Base-by-base conservation (phyloP, 345 rosid genomes). In the Capsella bursapastoris region DNA sequence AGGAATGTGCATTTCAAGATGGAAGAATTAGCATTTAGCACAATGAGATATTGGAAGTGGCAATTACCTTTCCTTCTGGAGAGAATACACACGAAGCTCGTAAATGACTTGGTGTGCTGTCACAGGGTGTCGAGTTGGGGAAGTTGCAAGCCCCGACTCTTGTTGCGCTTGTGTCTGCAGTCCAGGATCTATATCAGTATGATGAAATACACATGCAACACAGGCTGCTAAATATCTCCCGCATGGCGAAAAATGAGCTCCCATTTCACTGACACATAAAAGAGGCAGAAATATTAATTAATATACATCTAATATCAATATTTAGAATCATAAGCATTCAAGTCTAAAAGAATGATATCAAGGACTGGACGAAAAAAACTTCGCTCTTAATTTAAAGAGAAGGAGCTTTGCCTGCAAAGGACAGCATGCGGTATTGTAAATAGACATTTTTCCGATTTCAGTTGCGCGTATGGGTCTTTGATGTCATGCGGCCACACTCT, bases 201-300 rank as follows among this genome's bases (percentile, higher is more conserved):
- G 86, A 76, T 96, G 92, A 65, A 91, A 86, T 82, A 86, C 82
- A 73, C 98, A 93, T 68, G 96, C 96, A 71, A 93, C 96, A 85
- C 98, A 93, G 7, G 96, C 97, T 68, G 97, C 96, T 78, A 93
- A 82, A 78, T 83, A 93, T 86, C 87, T 89, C 83, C 97, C 93
- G 57, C 98, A 93, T 15, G 97, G 98, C 37, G 97, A 93, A 82
- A 91, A 91, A 82, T 93, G 98, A 14, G 98, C 96, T 50, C 98
- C 98, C 98, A 93, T 93, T 81, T 93, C 98, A 89, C 97, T 91
- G 89, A 71, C 57, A 69, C 66, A 45, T 66, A 68, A 31, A 22
- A 44, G 47, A 60, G 34, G 32, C 37, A 53, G 63, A 40, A 29
- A 51, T 27, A 65, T 66, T 40, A 8, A 65, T 66, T 40, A 8